A percentile compares a stretch with the other conserved stretches of the same genome.
Evolutionary conservation across 768 basidiomycete species (phyloP).

Genomic region (Mycena sanguinolenta): DNA sequence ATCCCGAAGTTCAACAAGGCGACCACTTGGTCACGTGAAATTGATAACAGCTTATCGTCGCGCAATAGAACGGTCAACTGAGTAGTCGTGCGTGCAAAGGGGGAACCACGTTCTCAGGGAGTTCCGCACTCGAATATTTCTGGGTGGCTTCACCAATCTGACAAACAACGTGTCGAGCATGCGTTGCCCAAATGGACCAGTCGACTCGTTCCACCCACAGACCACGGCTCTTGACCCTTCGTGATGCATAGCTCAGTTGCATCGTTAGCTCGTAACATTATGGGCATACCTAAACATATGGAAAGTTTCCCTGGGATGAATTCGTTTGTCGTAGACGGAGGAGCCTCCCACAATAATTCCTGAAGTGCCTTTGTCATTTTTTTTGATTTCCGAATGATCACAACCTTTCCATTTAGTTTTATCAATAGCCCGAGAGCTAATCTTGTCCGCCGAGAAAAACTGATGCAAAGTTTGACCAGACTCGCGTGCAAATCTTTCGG

Average conservation of each 20-base stretch:
- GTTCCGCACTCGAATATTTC: not conserved
- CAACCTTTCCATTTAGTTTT: not conserved
- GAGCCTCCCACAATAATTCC: not conserved
- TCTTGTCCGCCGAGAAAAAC: conserved; percentile 31
- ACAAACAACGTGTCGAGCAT: not conserved
- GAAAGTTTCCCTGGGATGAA: not conserved
- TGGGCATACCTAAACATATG: not conserved
- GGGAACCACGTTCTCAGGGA: not conserved
- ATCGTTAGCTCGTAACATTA: not conserved
- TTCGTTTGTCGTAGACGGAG: not conserved
- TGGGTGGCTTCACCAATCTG: not conserved
- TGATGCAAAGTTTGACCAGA: conserved; percentile 35
- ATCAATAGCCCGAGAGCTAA: conserved; percentile 25
- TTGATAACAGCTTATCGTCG: not conserved
- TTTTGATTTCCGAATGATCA: not conserved
- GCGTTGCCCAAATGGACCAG: not conserved
- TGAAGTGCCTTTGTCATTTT: not conserved
- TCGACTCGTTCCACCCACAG: not conserved
- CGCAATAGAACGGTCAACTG: not conserved
- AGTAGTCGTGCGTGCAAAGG: not conserved
- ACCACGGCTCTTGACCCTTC: conserved; percentile 2
- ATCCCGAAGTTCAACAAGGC: not conserved
- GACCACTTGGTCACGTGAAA: not conserved
- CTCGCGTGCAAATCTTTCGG: conserved; percentile 50
- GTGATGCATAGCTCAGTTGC: conserved; percentile 11